Conservation (phyloP, 305 asterid species). For the Fraxinus platypoda region DNA sequence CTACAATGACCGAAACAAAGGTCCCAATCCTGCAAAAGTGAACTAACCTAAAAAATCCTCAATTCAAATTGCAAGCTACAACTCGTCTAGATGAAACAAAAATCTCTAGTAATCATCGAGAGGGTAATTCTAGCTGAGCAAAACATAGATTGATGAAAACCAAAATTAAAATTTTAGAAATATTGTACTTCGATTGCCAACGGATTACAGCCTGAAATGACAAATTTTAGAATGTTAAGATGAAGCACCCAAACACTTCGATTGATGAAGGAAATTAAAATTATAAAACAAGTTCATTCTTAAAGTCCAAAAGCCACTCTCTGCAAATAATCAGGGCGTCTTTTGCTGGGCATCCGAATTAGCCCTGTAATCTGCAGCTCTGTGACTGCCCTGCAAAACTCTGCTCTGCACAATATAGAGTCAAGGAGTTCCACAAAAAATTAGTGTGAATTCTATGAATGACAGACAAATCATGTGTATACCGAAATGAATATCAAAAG, state of each 20-base stretch:
- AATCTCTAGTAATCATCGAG: not conserved
- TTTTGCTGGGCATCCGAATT: constrained; percentile 87
- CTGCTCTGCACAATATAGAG: constrained; percentile 56
- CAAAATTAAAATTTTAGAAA: not conserved
- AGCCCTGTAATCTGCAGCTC: constrained; percentile 91
- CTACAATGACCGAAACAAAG: not conserved
- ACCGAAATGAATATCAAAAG: constrained; percentile 26
- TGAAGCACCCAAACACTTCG: not conserved
- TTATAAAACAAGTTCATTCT: not conserved
- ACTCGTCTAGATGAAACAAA: not conserved
- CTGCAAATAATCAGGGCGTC: constrained; percentile 92
- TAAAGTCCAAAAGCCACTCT: constrained; percentile 81
- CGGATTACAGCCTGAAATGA: not conserved
- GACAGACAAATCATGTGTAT: not conserved
- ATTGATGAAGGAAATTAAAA: not conserved
- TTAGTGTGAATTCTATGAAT: not conserved
- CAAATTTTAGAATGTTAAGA: not conserved
- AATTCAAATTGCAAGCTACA: not conserved
- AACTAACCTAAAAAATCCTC: not conserved
- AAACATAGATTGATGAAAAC: not conserved
- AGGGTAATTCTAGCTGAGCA: not conserved
- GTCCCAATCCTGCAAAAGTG: not conserved
- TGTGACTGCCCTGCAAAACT: constrained; percentile 80
- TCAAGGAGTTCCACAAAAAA: constrained; percentile 43
- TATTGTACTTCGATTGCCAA: not conserved